Evolutionary conservation across 129 eudicot genomes (phyloP), one percentile per base, ranked within the genome.

Genomic region (Pittosporum tobira): DNA sequence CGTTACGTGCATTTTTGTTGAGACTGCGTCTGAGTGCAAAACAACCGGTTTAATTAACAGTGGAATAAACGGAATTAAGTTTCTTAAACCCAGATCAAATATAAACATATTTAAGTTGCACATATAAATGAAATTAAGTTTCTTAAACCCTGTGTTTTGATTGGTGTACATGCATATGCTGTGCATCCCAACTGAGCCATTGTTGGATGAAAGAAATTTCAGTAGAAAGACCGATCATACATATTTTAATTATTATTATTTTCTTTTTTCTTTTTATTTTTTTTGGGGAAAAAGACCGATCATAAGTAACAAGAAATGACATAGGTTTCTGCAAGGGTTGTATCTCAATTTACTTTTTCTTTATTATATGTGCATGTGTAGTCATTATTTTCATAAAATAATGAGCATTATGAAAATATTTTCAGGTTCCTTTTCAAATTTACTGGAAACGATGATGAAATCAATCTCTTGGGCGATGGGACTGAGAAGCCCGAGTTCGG

Each of bases 401-500:
- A n/a, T 11, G 1, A 26, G 37, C 15, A n/a, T n/a, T 20, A 11
- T 1, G 63, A 5, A 16, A 48, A 12, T 28, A 14, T 10, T n/a
- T n/a, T 22, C 69, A 87, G 99, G 99, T 93, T 87, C 57, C 84
- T 93, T 40, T 64, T 93, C 20, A 83, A 84, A 74, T 77, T 93
- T 59, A 81, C 75, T 45, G 99, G 99, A 48, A 79, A 87, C n/a
- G 94, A 87, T 20, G 84, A 79, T 38, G 99, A 91, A 68, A 69
- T 93, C 40, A 87, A 93, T 69, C 91, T 93, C 15, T 66, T 83
- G 75, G 99, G 94, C 6, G 96, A 93, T 58, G 99, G 99, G 50
- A 87, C 78, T 6, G 99, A 93, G 78, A 93, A 93, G 68, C 60
- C 99, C 0, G 99, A 93, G 72, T 93, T 93, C 65, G 94, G 96